Percentiles rank a stretch among this genome's conserved stretches.
Conservation (phyloP, 2,329 filamentous ascomycete species). For the Colletotrichum higginsianum region DNA sequence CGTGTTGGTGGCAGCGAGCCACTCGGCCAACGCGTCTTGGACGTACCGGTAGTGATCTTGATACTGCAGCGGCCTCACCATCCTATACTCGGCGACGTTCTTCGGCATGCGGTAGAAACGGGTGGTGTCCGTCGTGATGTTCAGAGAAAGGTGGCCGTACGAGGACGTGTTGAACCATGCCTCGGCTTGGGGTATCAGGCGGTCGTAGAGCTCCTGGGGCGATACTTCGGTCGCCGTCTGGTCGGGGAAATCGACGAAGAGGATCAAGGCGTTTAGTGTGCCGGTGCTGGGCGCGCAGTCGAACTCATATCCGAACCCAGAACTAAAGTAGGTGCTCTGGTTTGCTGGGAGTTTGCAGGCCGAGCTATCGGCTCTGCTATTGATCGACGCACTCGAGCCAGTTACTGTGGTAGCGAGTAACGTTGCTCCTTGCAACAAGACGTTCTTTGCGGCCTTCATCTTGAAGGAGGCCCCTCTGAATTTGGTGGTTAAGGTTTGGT, state of each 20-base stretch:
- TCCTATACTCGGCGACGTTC: conserved; percentile 45
- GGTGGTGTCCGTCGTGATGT: conserved; percentile 45
- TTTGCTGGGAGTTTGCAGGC: conserved; percentile 46
- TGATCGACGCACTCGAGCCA: not conserved
- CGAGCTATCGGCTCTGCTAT: conserved; percentile 11
- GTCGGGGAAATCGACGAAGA: conserved; percentile 56
- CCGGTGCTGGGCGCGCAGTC: conserved; percentile 53
- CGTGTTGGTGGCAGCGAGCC: conserved; percentile 35
- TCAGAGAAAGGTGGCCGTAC: conserved; percentile 43
- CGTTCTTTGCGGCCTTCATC: not conserved
- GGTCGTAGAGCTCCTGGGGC: conserved; percentile 17
- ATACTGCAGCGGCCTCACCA: conserved; percentile 47
- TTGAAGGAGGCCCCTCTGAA: not conserved
- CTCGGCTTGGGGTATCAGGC: conserved; percentile 5
- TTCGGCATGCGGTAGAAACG: conserved; percentile 49
- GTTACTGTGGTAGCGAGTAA: not conserved
- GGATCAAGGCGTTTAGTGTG: conserved; percentile 51
- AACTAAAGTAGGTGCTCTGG: conserved; percentile 47
- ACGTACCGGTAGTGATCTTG: conserved; percentile 49
- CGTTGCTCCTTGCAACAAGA: not conserved
- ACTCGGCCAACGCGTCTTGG: conserved; percentile 50
- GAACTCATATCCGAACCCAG: conserved; percentile 48
- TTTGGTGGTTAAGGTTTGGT: no score
- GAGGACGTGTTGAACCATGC: conserved; percentile 40
- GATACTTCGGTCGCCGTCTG: conserved; percentile 37